Percentiles rank a stretch among this genome's conserved stretches.
These are phyloP conservation scores for Acer campestre DNA, from an alignment of 345 rosid genomes.

Conservation along the genomic window DNA sequence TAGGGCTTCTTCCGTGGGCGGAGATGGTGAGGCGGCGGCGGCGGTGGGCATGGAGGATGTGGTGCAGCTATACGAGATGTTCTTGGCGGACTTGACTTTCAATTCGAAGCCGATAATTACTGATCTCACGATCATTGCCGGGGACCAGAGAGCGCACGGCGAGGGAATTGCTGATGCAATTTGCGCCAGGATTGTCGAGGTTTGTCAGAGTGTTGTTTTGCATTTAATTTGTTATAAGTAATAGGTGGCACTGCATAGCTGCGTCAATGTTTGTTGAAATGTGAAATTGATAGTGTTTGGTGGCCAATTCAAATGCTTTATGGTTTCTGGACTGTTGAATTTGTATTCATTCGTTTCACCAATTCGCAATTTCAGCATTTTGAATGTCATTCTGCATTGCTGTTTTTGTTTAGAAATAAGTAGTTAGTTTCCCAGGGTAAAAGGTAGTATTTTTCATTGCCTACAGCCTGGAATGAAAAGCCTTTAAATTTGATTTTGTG, in stretches of 20 bases:
- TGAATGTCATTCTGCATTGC: constrained; percentile 4
- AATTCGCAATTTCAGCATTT: not conserved
- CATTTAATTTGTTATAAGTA: no score
- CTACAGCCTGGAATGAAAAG: not conserved
- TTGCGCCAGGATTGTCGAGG: constrained; percentile 90
- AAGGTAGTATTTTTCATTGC: not conserved
- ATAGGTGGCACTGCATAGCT: no score
- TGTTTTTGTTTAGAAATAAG: not conserved
- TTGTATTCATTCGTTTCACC: not conserved
- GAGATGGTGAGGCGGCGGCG: constrained; percentile 30
- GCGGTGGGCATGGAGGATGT: constrained; percentile 53
- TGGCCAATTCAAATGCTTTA: constrained; percentile 3
- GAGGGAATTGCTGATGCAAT: constrained; percentile 89
- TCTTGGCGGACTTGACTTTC: constrained; percentile 74
- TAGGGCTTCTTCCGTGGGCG: constrained; percentile 30
- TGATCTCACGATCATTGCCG: constrained; percentile 95
- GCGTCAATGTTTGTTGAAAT: no score
- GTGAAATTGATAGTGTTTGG: no score
- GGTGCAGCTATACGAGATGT: constrained; percentile 67
- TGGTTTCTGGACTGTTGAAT: not conserved
- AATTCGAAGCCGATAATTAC: constrained; percentile 98
- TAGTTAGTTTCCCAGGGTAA: no score
- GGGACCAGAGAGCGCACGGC: constrained; percentile 75
- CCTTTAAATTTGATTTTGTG: not conserved
- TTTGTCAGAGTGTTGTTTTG: constrained; percentile 21